These are phyloP conservation scores for Vaccinium myrtillus DNA, from an alignment of 148 eudicot species.

Conservation along the genomic window DNA sequence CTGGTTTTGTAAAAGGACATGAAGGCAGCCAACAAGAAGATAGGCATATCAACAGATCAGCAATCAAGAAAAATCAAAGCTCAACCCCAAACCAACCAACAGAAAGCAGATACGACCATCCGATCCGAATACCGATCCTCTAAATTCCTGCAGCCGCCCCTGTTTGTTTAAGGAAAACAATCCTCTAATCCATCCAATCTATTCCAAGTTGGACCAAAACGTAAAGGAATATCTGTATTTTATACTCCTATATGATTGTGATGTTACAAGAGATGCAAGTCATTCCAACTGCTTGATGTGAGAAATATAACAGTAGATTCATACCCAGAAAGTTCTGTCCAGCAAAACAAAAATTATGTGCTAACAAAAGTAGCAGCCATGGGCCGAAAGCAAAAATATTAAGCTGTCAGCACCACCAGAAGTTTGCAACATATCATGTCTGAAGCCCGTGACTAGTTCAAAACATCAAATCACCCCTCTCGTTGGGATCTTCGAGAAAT, in stretches of 20 bases:
- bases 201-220: constrained; percentile 2
- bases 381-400: neutral
- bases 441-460: neutral
- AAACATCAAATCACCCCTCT: neutral
- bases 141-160: too few species aligned
- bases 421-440: neutral
- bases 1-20: too few species aligned
- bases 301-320: neutral
- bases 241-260: neutral
- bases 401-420: neutral
- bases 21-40: too few species aligned
- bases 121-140: too few species aligned
- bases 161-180: neutral
- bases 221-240: neutral
- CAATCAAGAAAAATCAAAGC: too few species aligned
- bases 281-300: neutral
- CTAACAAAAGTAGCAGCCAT: neutral
- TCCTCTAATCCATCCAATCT: neutral
- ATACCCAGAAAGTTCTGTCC: too few species aligned
- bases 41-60: too few species aligned
- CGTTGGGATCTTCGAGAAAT: neutral
- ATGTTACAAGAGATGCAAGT: neutral
- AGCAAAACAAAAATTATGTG: neutral
- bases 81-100: too few species aligned
- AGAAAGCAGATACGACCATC: too few species aligned